phyloP scores from a whole-genome alignment of 306 rosid species.

The Vicia villosa region DNA sequence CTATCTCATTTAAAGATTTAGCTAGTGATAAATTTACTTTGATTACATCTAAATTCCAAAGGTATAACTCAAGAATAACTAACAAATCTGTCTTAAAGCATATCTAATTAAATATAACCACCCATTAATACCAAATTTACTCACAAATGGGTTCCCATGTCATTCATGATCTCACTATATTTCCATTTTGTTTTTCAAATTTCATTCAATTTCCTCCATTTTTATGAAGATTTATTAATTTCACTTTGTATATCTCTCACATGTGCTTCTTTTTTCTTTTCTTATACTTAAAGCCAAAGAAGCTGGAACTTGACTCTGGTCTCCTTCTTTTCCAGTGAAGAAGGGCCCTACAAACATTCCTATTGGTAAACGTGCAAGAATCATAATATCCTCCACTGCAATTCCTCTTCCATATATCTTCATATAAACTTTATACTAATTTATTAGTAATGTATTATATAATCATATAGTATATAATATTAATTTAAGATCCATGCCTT shows the following conservation, averaged over 20 bases:
- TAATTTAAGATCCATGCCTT: neutral
- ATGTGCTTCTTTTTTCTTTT: conserved; percentile 30
- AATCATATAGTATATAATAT: neutral
- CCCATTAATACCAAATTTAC: neutral
- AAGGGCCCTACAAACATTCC: conserved; percentile 72
- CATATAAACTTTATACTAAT: no score
- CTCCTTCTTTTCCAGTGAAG: conserved; percentile 35
- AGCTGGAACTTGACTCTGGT: conserved; percentile 39
- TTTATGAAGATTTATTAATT: conserved; percentile 40
- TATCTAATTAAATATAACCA: neutral
- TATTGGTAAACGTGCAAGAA: conserved; percentile 57
- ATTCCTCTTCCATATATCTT: conserved; percentile 20
- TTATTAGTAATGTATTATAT: neutral
- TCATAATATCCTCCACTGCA: conserved; percentile 40
- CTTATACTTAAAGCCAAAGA: conserved; percentile 50
- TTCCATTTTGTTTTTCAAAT: conserved; percentile 4
- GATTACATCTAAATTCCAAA: no score
- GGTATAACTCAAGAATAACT: no score
- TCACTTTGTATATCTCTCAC: conserved; percentile 31
- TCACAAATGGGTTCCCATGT: conserved; percentile 29
- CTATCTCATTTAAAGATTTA: no score
- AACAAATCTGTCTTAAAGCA: no score
- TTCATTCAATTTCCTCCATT: conserved; percentile 34
- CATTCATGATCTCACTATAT: conserved; percentile 28
- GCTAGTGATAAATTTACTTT: no score